A percentile compares a stretch with the other conserved stretches of the same genome.
These are phyloP conservation scores for Pseudogymnoascus destructans DNA, from an alignment of 2,329 filamentous ascomycete species.

Conservation along the genomic window DNA sequence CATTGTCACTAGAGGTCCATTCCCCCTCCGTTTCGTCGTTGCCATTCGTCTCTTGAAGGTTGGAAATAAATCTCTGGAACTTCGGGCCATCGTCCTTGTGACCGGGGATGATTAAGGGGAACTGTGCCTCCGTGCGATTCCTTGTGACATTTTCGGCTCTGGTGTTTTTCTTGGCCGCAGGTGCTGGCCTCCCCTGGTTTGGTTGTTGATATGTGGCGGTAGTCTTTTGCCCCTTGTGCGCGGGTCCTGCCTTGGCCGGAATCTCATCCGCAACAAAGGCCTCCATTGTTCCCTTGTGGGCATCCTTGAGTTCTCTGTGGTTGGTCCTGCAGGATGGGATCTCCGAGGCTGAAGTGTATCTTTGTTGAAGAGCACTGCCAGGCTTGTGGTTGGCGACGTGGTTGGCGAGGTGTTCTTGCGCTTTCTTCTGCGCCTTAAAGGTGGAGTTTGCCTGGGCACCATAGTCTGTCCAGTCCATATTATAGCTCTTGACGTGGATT, in stretches of 20 bases:
- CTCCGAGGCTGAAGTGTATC: background rate
- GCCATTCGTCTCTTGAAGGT: background rate
- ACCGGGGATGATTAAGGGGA: background rate
- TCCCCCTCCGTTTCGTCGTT: background rate
- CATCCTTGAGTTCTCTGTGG: background rate
- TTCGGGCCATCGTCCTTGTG: background rate
- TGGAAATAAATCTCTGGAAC: background rate
- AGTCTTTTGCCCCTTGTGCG: background rate
- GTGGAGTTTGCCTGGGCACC: constrained; percentile 1
- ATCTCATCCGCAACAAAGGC: background rate
- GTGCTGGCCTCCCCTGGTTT: background rate
- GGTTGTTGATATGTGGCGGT: background rate
- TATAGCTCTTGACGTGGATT: background rate
- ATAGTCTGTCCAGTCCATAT: background rate
- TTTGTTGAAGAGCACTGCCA: background rate
- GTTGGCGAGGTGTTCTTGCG: background rate
- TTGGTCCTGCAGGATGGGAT: background rate
- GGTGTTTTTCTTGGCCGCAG: background rate
- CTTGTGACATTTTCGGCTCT: background rate
- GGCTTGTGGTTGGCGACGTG: background rate
- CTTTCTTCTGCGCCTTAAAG: background rate
- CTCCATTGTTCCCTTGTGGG: background rate
- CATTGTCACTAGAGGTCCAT: background rate
- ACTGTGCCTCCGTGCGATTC: background rate
- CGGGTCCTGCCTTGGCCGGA: background rate